These are phyloP conservation scores for Croton setiger DNA, from an alignment of 441 rosid genomes.

Conservation along the genomic window DNA sequence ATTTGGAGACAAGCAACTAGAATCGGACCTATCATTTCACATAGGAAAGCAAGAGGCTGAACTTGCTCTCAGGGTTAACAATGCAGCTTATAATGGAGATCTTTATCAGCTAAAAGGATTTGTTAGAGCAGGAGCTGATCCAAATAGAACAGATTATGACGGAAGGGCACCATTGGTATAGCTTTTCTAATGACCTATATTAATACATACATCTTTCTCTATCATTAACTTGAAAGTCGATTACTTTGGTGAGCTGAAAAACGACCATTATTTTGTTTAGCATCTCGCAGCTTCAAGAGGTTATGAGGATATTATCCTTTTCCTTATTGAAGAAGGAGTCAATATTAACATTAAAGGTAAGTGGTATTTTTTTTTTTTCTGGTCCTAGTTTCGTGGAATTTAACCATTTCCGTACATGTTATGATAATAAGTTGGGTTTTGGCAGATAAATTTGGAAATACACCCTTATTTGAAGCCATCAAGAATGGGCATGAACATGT, in stretches of 20 bases:
- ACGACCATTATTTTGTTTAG: slow-evolving; percentile 36
- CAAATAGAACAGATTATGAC: slow-evolving; percentile 82
- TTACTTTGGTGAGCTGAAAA: too few relatives aligned
- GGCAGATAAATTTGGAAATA: slow-evolving; percentile 82
- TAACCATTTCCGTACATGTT: not conserved
- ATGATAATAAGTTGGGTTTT: slow-evolving; percentile 13
- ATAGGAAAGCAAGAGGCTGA: slow-evolving; percentile 95
- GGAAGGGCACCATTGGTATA: slow-evolving; percentile 88
- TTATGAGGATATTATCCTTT: slow-evolving; percentile 56
- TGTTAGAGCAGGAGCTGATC: slow-evolving; percentile 88
- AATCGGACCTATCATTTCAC: slow-evolving; percentile 75
- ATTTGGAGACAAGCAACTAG: slow-evolving; percentile 65
- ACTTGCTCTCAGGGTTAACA: slow-evolving; percentile 84
- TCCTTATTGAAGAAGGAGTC: slow-evolving; percentile 65
- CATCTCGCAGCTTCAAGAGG: slow-evolving; percentile 94
- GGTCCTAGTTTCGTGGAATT: not conserved
- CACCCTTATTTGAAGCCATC: slow-evolving; percentile 84
- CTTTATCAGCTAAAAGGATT: slow-evolving; percentile 67
- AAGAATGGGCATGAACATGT: slow-evolving; percentile 66
- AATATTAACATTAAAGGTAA: slow-evolving; percentile 72
- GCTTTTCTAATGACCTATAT: not conserved
- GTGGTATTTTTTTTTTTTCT: too few relatives aligned
- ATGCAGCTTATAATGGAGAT: slow-evolving; percentile 84
- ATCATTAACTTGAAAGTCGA: too few relatives aligned
- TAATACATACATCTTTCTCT: not conserved